Evolutionary conservation across 805 yeast genomes (phyloP).

Genomic region (Huiozyma sinensis): DNA sequence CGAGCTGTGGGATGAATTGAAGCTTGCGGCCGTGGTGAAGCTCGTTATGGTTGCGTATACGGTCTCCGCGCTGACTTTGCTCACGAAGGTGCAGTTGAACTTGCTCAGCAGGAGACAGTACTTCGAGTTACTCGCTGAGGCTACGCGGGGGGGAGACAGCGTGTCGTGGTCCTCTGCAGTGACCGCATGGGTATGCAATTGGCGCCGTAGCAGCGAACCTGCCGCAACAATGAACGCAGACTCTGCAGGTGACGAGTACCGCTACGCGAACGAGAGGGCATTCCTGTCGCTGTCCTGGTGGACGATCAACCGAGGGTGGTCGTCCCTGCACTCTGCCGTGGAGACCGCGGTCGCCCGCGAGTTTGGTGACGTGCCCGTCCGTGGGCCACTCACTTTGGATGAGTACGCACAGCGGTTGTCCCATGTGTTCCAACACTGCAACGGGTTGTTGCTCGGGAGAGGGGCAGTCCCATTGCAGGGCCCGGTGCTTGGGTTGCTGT

Average conservation of each 20-base stretch:
- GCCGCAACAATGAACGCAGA: slow-evolving; percentile 3
- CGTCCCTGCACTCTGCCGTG: slow-evolving; percentile 48
- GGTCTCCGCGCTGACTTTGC: slow-evolving; percentile 56
- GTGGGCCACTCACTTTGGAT: slow-evolving; percentile 54
- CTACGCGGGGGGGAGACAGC: slow-evolving; percentile 35
- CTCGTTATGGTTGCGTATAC: slow-evolving; percentile 61
- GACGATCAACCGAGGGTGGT: slow-evolving; percentile 87
- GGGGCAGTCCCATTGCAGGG: slow-evolving; percentile 18
- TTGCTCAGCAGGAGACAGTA: slow-evolving; percentile 81
- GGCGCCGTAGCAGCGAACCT: not conserved
- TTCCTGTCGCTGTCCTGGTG: slow-evolving; percentile 89
- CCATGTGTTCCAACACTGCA: slow-evolving; percentile 24
- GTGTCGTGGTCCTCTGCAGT: not conserved
- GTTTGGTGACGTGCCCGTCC: slow-evolving; percentile 57
- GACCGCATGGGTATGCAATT: slow-evolving; percentile 2
- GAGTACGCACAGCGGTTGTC: slow-evolving; percentile 43
- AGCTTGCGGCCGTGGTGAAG: slow-evolving; percentile 62
- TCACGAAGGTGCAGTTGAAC: slow-evolving; percentile 79
- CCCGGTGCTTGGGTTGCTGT: slow-evolving; percentile 15
- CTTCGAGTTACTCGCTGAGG: slow-evolving; percentile 60
- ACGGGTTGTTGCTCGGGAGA: slow-evolving; percentile 17
- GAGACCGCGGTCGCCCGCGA: slow-evolving; percentile 47
- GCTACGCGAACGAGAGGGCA: slow-evolving; percentile 60
- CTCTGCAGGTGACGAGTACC: no score
- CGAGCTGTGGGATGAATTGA: slow-evolving; percentile 77